Percentiles rank a stretch among this genome's conserved stretches.
These are phyloP conservation scores for Kondoa malvinella DNA, from an alignment of 768 basidiomycete species.

Conservation along the genomic window DNA sequence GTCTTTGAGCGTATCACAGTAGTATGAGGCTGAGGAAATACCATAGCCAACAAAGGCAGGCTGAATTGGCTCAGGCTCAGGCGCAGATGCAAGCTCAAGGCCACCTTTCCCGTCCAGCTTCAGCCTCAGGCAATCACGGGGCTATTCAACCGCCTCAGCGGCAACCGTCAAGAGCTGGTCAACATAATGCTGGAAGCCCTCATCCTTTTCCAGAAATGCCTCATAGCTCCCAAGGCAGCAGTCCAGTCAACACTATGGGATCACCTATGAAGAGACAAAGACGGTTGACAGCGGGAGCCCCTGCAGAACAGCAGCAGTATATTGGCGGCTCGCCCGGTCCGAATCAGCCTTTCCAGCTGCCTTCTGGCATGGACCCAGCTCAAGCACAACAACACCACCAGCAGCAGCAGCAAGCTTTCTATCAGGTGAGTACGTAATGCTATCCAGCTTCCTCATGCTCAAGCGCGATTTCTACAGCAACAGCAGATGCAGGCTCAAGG, in stretches of 20 bases:
- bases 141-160: not conserved
- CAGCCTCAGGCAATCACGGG: not conserved
- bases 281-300: not conserved
- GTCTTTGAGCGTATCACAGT: not conserved
- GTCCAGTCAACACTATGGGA: not conserved
- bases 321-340: not conserved
- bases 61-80: slow-evolving; percentile 9
- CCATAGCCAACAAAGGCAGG: not conserved
- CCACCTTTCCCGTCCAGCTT: not conserved
- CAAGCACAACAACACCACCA: slow-evolving; percentile 10
- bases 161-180: not conserved
- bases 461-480: not conserved
- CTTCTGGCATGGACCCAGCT: not conserved
- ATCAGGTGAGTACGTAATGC: not conserved
- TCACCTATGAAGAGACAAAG: not conserved
- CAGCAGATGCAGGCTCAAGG: not conserved
- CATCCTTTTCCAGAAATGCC: not conserved
- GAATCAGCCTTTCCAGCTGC: not conserved
- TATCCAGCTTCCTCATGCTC: not conserved
- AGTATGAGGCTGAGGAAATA: not conserved
- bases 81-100: slow-evolving; percentile 5
- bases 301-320: not conserved
- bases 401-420: slow-evolving; percentile 14
- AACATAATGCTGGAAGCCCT: not conserved
- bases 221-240: not conserved